Percentiles rank a stretch among this genome's conserved stretches.
Conservation (phyloP, 805 yeast species). For the Pichia thaimueangensis region DNA sequence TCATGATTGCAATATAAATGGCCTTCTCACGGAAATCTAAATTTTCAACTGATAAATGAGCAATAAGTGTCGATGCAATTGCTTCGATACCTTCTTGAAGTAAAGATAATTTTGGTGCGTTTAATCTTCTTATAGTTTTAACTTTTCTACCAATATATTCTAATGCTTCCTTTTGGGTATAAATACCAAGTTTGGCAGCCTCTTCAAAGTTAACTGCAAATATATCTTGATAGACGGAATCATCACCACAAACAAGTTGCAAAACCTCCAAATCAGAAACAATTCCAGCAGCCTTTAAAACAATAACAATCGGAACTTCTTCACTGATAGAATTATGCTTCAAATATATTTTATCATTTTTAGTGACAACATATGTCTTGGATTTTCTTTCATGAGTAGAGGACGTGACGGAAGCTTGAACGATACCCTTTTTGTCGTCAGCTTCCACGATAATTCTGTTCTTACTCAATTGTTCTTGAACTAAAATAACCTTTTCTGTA, state of each 20-base stretch:
- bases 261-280: conserved; percentile 87
- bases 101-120: conserved; percentile 69
- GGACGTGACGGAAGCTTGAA: conserved; percentile 96
- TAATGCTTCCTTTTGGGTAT: conserved; percentile 90
- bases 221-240: conserved; percentile 82
- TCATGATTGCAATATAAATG: conserved; percentile 89
- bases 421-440: conserved; percentile 88
- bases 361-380: conserved; percentile 91
- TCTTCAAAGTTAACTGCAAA: conserved; percentile 94
- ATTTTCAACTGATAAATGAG: conserved; percentile 80
- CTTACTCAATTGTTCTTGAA: conserved; percentile 94
- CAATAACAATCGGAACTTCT: conserved; percentile 90
- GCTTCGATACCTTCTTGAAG: conserved; percentile 96
- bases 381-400: conserved; percentile 98
- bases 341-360: conserved; percentile 79
- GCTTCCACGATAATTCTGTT: conserved; percentile 98
- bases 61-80: conserved; percentile 90
- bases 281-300: conserved; percentile 90
- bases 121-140: conserved; percentile 83
- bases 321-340: conserved; percentile 95
- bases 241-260: conserved; percentile 89
- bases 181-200: conserved; percentile 75
- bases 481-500: conserved; percentile 93
- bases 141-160: conserved; percentile 88
- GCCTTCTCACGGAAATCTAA: conserved; percentile 93